phyloP scores from a whole-genome alignment of 257 asterid species.

The Solanum chiquidenum region DNA sequence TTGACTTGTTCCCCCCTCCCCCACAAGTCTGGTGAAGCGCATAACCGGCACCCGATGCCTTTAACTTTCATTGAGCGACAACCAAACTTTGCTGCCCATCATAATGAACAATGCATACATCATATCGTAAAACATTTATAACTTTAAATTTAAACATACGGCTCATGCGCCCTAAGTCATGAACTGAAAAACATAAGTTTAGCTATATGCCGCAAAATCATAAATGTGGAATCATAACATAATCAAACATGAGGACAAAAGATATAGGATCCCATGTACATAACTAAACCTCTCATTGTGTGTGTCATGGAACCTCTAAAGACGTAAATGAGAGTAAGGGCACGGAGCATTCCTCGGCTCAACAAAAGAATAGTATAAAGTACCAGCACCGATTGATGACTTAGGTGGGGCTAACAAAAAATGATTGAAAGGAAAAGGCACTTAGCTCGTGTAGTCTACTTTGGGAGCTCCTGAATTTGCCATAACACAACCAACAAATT shows the following conservation, averaged over 20 bases:
- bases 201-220: neutral
- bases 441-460: neutral
- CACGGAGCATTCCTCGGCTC: neutral
- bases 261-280: neutral
- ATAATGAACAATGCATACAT: neutral
- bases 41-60: neutral
- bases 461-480: neutral
- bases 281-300: neutral
- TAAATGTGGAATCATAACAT: neutral
- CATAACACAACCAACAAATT: neutral
- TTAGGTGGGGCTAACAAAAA: neutral
- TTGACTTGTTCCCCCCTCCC: neutral
- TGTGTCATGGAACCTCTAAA: neutral
- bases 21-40: neutral
- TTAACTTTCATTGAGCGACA: neutral
- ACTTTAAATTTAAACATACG: neutral
- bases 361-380: neutral
- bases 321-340: neutral
- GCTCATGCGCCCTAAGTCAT: neutral
- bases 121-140: neutral
- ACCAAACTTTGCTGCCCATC: neutral
- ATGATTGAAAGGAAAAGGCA: neutral
- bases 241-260: neutral
- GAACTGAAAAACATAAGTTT: neutral
- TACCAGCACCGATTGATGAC: neutral